Percentiles rank a stretch among this genome's conserved stretches.
These are phyloP conservation scores for Diaporthe sp. DNA, from an alignment of 2,329 filamentous ascomycete genomes.

Conservation along the genomic window DNA sequence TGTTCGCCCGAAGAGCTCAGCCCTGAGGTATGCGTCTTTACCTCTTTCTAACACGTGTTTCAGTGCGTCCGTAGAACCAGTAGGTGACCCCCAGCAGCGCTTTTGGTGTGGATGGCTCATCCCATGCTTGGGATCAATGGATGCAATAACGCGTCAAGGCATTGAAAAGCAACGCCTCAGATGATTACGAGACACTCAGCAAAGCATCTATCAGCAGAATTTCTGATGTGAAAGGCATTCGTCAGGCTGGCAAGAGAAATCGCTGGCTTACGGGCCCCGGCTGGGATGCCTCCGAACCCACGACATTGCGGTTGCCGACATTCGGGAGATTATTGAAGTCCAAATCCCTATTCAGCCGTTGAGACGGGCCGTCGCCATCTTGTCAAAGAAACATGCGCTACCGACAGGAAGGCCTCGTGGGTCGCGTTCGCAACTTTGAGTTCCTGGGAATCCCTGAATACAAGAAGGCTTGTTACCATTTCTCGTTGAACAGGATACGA, in stretches of 20 bases:
- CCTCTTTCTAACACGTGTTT: constrained; percentile 13
- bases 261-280: neutral
- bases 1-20: neutral
- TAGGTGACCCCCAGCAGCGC: neutral
- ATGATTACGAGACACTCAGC: neutral
- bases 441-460: neutral
- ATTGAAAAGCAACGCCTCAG: neutral
- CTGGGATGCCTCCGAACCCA: neutral
- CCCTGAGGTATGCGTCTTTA: neutral
- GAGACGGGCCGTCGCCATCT: too few relatives aligned
- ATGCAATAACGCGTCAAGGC: neutral
- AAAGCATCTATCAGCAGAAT: neutral
- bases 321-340: neutral
- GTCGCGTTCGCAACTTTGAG: too few relatives aligned
- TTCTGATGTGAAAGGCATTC: neutral
- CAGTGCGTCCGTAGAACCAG: neutral
- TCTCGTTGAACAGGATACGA: neutral
- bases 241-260: neutral
- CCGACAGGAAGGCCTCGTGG: neutral
- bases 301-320: neutral
- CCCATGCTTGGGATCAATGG: neutral
- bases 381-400: neutral
- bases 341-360: neutral
- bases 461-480: neutral
- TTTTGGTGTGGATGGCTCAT: neutral